A percentile compares a stretch with the other conserved stretches of the same genome.
These are phyloP conservation scores for Penicillium sp. DNA, from an alignment of 2,329 filamentous ascomycete genomes.

Conservation along the genomic window DNA sequence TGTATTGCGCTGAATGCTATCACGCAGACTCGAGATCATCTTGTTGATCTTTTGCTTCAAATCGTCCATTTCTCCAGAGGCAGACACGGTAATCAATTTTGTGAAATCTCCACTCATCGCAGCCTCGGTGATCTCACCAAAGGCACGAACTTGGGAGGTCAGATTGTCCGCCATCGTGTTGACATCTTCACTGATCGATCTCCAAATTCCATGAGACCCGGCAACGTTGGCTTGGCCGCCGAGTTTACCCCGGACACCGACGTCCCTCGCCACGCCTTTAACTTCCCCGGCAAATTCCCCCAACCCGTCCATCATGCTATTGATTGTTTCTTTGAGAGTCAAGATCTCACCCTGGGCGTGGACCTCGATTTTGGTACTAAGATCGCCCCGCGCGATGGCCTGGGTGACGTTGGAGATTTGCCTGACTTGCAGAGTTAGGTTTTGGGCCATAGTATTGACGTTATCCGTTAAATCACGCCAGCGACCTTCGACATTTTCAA, in stretches of 20 bases:
- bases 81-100: slow-evolving; percentile 89
- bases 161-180: slow-evolving; percentile 84
- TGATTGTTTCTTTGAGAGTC: slow-evolving; percentile 89
- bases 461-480: slow-evolving; percentile 65
- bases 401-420: slow-evolving; percentile 90
- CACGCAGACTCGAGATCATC: slow-evolving; percentile 90
- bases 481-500: slow-evolving; percentile 62
- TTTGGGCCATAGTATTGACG: slow-evolving; percentile 63
- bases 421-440: slow-evolving; percentile 66
- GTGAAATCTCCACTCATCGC: slow-evolving; percentile 94
- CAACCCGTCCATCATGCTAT: slow-evolving; percentile 92
- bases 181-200: slow-evolving; percentile 92
- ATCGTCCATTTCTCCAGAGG: slow-evolving; percentile 96
- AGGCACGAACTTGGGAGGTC: slow-evolving; percentile 91
- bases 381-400: slow-evolving; percentile 87
- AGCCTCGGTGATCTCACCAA: slow-evolving; percentile 92
- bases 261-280: slow-evolving; percentile 87
- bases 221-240: slow-evolving; percentile 92
- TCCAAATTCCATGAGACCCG: slow-evolving; percentile 87
- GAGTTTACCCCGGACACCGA: slow-evolving; percentile 95
- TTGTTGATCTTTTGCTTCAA: slow-evolving; percentile 97
- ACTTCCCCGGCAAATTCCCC: slow-evolving; percentile 94
- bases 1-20: slow-evolving; percentile 92
- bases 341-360: slow-evolving; percentile 90
- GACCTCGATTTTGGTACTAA: slow-evolving; percentile 91